These are phyloP conservation scores for Inonotus obliquus DNA, from an alignment of 1,284 basidiomycete genomes.

Conservation along the genomic window DNA sequence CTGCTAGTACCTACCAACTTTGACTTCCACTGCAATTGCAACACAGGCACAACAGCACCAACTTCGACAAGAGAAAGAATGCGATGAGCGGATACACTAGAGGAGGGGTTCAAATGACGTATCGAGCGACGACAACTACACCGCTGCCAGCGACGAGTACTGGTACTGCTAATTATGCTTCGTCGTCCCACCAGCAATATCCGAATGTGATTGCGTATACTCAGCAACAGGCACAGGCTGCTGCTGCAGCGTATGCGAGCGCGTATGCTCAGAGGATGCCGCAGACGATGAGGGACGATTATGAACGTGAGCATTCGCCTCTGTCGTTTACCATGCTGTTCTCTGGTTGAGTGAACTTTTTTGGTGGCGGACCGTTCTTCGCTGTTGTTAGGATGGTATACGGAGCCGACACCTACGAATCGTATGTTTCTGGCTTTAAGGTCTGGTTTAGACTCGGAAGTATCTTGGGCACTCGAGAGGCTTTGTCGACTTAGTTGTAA, in stretches of 20 bases:
- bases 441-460: constrained; percentile 70
- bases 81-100: constrained; percentile 14
- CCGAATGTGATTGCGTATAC: constrained; percentile 2
- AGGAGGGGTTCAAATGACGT: constrained; percentile 13
- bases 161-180: constrained; percentile 1
- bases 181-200: constrained; percentile 11
- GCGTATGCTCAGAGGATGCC: constrained; percentile 24
- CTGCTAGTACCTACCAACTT: no score
- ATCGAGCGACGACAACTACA: not conserved
- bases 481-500: constrained; percentile 71
- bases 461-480: constrained; percentile 78
- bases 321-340: constrained; percentile 9
- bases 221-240: not conserved
- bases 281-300: constrained; percentile 63
- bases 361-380: not conserved
- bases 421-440: constrained; percentile 77
- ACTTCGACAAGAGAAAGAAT: no score
- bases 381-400: constrained; percentile 65
- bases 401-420: constrained; percentile 65
- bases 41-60: no score
- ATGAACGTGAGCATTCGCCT: constrained; percentile 58
- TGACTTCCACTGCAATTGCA: no score
- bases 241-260: not conserved
- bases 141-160: not conserved
- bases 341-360: not conserved